Conservation (phyloP, 495 filamentous ascomycete species). For the Tuber indicum region DNA sequence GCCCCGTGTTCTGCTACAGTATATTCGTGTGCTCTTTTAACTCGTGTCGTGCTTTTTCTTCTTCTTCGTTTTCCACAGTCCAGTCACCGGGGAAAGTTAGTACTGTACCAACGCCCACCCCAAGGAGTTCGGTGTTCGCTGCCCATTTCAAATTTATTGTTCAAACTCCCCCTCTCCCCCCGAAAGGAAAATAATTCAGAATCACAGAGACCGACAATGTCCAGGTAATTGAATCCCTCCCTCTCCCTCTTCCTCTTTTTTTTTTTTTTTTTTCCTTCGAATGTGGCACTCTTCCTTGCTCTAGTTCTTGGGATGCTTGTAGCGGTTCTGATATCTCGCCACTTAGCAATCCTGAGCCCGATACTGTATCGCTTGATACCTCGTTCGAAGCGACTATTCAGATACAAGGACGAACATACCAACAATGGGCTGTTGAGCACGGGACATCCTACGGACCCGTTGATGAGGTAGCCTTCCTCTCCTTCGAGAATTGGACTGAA, state of each 20-base stretch:
- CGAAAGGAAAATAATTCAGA: slow-evolving; percentile 16
- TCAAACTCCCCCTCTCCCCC: slow-evolving; percentile 20
- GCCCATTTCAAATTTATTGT: slow-evolving; percentile 34
- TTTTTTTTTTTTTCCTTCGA: background rate
- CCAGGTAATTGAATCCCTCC: slow-evolving; percentile 28
- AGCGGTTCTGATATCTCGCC: slow-evolving; percentile 29
- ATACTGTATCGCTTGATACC: slow-evolving; percentile 50
- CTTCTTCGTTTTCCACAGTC: slow-evolving; percentile 16
- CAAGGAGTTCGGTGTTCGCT: slow-evolving; percentile 22
- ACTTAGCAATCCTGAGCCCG: slow-evolving; percentile 36
- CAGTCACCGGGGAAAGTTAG: slow-evolving; percentile 21
- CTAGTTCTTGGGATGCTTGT: slow-evolving; percentile 7
- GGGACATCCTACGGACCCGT: slow-evolving; percentile 71
- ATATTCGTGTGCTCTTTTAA: slow-evolving; percentile 38
- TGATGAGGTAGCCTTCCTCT: slow-evolving; percentile 59
- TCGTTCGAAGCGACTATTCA: slow-evolving; percentile 57
- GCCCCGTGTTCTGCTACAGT: slow-evolving; percentile 35
- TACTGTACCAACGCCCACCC: slow-evolving; percentile 32
- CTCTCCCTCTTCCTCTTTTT: background rate
- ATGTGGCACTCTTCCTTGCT: slow-evolving; percentile 23
- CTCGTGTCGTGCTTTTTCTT: slow-evolving; percentile 27
- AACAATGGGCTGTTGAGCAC: slow-evolving; percentile 66
- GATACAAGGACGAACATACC: slow-evolving; percentile 64
- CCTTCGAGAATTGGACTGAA: slow-evolving; percentile 1
- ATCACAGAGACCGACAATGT: slow-evolving; percentile 16